phyloP scores from a whole-genome alignment of 2,329 filamentous ascomycete genomes.

The Zymoseptoria pseudotritici region DNA sequence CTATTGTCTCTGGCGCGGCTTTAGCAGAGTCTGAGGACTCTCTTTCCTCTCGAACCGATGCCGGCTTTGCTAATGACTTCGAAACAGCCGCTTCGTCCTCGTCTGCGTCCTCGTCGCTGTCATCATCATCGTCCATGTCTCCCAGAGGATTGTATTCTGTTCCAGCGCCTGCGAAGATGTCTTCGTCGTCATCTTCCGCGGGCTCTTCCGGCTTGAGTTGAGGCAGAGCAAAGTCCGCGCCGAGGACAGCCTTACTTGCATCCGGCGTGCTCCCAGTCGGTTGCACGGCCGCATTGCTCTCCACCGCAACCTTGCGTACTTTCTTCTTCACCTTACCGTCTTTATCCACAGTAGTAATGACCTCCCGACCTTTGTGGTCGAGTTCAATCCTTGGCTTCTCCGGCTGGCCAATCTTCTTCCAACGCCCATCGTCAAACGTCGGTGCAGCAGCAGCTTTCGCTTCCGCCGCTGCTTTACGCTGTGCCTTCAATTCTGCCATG shows the following conservation, averaged over 20 bases:
- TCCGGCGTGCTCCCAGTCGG: constrained; percentile 19
- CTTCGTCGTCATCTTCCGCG: constrained; percentile 47
- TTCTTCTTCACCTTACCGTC: constrained; percentile 57
- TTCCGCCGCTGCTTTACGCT: constrained; percentile 39
- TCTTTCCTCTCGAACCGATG: constrained; percentile 1
- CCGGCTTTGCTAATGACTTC: background rate
- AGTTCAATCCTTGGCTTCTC: constrained; percentile 50
- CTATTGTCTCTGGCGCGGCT: constrained; percentile 2
- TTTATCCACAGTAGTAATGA: constrained; percentile 51
- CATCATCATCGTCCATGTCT: constrained; percentile 40
- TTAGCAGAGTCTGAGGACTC: background rate
- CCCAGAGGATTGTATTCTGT: constrained; percentile 55
- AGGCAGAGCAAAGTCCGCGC: constrained; percentile 26
- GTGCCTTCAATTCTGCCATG: constrained; percentile 51
- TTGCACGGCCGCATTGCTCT: constrained; percentile 27
- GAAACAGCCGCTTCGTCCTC: background rate
- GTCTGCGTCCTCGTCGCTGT: constrained; percentile 32
- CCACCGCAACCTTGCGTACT: constrained; percentile 43
- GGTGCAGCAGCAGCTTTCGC: constrained; percentile 40
- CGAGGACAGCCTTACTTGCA: constrained; percentile 25
- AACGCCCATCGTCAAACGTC: constrained; percentile 31
- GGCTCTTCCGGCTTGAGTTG: constrained; percentile 2
- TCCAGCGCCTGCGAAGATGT: constrained; percentile 56
- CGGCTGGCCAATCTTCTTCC: constrained; percentile 37
- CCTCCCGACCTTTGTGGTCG: constrained; percentile 49